These are phyloP conservation scores for Platanus orientalis DNA, from an alignment of 164 flowering plant genomes.

Conservation along the genomic window DNA sequence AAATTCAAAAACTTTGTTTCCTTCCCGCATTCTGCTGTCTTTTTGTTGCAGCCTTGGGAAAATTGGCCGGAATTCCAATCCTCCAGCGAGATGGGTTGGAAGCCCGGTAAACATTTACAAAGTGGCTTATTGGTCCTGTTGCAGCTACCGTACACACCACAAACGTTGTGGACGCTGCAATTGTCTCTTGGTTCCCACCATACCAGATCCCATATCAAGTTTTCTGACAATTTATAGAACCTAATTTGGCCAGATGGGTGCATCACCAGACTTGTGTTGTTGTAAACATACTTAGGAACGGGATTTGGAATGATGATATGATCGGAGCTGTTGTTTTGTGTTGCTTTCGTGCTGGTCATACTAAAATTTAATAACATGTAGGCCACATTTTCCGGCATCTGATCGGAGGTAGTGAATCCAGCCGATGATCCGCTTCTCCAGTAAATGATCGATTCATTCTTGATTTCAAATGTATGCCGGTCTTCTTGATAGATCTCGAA, in stretches of 20 bases:
- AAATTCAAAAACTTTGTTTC: neutral
- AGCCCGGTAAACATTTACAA: slow-evolving; percentile 40
- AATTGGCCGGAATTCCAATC: slow-evolving; percentile 28
- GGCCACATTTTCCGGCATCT: neutral
- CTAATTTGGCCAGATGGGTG: neutral
- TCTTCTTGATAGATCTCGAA: neutral
- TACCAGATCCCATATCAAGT: slow-evolving; percentile 15
- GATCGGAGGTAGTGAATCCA: neutral
- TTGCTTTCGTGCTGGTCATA: too few species aligned
- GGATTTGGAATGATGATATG: neutral
- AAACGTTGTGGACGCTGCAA: slow-evolving; percentile 28
- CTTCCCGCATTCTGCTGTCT: slow-evolving; percentile 4
- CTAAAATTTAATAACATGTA: too few species aligned
- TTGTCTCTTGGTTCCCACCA: slow-evolving; percentile 31
- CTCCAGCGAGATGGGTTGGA: slow-evolving; percentile 17
- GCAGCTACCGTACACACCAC: slow-evolving; percentile 39
- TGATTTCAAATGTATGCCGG: neutral
- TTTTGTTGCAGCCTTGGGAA: slow-evolving; percentile 29
- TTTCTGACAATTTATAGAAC: neutral
- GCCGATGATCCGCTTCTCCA: neutral
- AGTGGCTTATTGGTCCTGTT: slow-evolving; percentile 12
- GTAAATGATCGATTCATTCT: neutral
- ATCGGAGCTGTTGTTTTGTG: too few species aligned
- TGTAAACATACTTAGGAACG: neutral
- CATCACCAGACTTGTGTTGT: neutral